A percentile compares a stretch with the other conserved stretches of the same genome.
These are phyloP conservation scores for Lophium mytilinum DNA, from an alignment of 495 filamentous ascomycete species.

Conservation along the genomic window DNA sequence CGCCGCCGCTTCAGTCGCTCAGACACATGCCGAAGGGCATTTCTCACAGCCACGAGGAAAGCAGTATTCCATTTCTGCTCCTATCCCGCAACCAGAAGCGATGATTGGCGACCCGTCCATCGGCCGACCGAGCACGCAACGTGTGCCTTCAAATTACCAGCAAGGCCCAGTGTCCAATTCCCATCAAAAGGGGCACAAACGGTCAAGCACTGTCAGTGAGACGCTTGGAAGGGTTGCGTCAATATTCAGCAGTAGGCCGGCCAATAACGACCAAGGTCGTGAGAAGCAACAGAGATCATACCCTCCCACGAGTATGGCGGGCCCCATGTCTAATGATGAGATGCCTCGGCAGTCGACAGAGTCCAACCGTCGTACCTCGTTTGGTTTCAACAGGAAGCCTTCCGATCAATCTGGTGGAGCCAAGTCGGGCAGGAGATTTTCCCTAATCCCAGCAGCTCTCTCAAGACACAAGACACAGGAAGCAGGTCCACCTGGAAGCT, in stretches of 20 bases:
- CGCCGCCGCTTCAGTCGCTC: constrained; percentile 75
- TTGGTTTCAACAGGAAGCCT: constrained; percentile 65
- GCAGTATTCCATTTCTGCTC: constrained; percentile 67
- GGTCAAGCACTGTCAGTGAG: constrained; percentile 26
- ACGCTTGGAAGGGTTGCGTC: constrained; percentile 22
- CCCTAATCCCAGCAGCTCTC: constrained; percentile 68
- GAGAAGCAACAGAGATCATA: constrained; percentile 45
- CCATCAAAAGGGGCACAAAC: constrained; percentile 15
- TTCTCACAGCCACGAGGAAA: constrained; percentile 77
- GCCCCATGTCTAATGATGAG: constrained; percentile 75
- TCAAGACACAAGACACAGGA: constrained; percentile 41
- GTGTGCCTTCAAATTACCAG: constrained; percentile 1
- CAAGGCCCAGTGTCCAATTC: neutral
- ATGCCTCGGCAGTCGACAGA: constrained; percentile 68
- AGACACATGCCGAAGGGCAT: constrained; percentile 83
- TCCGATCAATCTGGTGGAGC: constrained; percentile 45
- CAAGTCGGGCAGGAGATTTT: constrained; percentile 55
- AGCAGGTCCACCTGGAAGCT: constrained; percentile 10
- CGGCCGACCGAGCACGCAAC: constrained; percentile 20
- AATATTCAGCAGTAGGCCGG: constrained; percentile 18
- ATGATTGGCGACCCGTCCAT: constrained; percentile 16
- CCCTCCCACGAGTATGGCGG: constrained; percentile 35
- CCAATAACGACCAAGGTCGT: constrained; percentile 22
- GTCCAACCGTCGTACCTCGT: constrained; percentile 68
- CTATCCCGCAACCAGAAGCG: constrained; percentile 32